Evolutionary conservation across 1,284 basidiomycete species (phyloP).

Genomic region (Irpex rosettiformis): DNA sequence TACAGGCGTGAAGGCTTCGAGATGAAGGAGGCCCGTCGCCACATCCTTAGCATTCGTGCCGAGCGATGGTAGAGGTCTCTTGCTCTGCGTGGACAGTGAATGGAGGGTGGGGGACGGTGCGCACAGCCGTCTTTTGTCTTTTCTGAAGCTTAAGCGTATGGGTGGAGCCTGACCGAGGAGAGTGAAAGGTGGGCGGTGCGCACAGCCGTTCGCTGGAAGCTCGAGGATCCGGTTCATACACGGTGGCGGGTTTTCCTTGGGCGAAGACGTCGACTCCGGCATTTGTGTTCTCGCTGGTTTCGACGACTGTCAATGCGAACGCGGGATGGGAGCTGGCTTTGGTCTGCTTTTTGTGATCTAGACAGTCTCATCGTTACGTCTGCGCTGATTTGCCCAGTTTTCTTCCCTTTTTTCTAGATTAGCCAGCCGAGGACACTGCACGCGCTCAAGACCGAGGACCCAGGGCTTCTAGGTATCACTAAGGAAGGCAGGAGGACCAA

Average conservation of each 20-base stretch:
- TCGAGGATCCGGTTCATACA: background rate
- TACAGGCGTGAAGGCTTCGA: conserved; percentile 15
- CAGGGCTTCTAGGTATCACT: background rate
- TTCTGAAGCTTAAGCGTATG: background rate
- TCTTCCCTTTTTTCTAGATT: background rate
- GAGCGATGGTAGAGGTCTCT: background rate
- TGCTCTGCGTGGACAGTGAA: background rate
- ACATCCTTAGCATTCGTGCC: background rate
- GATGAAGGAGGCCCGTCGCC: conserved; percentile 6
- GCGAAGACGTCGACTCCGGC: background rate
- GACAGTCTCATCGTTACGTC: background rate
- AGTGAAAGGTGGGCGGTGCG: background rate
- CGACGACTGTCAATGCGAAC: background rate
- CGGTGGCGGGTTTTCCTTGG: background rate
- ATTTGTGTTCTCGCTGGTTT: background rate
- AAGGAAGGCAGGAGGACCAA: background rate
- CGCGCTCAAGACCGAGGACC: background rate
- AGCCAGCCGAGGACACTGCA: background rate
- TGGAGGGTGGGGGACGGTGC: background rate
- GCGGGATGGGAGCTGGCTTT: background rate
- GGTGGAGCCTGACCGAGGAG: background rate
- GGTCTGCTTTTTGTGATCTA: background rate
- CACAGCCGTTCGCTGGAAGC: background rate
- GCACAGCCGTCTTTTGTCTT: background rate
- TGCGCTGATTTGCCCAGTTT: background rate